phyloP scores from a whole-genome alignment of 352 stramenopile genomes.

The Pythium periplocum region DNA sequence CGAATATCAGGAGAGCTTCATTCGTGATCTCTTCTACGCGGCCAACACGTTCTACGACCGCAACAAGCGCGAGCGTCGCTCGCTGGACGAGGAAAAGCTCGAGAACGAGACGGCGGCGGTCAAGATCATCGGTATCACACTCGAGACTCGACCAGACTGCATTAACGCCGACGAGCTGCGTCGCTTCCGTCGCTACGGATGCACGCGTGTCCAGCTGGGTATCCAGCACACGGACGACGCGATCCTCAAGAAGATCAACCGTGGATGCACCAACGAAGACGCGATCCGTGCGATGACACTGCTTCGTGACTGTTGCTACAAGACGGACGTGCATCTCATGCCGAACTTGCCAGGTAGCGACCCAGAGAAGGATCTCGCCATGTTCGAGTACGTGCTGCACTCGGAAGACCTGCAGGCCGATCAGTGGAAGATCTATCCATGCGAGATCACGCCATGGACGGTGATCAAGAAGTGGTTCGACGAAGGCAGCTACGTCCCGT shows the following conservation, averaged over 20 bases:
- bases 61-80: conserved; percentile 55
- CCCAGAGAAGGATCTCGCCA: conserved; percentile 74
- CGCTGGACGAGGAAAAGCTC: conserved; percentile 84
- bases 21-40: conserved; percentile 90
- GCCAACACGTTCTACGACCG: conserved; percentile 89
- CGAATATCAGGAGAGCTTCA: conserved; percentile 89
- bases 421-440: conserved; percentile 95
- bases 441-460: conserved; percentile 89
- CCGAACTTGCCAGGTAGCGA: conserved; percentile 87
- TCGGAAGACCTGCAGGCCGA: conserved; percentile 89
- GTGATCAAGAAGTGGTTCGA: conserved; percentile 91
- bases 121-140: conserved; percentile 90
- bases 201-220: conserved; percentile 86
- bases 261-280: conserved; percentile 74
- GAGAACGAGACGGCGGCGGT: conserved; percentile 80
- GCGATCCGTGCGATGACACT: conserved; percentile 72
- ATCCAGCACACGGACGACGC: conserved; percentile 91
- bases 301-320: conserved; percentile 92
- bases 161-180: conserved; percentile 87
- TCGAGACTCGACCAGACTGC: conserved; percentile 89
- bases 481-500: conserved; percentile 84
- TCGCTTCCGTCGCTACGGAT: conserved; percentile 77
- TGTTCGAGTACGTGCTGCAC: conserved; percentile 90
- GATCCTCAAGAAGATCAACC: conserved; percentile 90
- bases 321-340: conserved; percentile 93